Percentiles rank a stretch among this genome's conserved stretches.
These are phyloP conservation scores for Colletotrichum australisinense DNA, from an alignment of 2,329 filamentous ascomycete species.

Conservation along the genomic window DNA sequence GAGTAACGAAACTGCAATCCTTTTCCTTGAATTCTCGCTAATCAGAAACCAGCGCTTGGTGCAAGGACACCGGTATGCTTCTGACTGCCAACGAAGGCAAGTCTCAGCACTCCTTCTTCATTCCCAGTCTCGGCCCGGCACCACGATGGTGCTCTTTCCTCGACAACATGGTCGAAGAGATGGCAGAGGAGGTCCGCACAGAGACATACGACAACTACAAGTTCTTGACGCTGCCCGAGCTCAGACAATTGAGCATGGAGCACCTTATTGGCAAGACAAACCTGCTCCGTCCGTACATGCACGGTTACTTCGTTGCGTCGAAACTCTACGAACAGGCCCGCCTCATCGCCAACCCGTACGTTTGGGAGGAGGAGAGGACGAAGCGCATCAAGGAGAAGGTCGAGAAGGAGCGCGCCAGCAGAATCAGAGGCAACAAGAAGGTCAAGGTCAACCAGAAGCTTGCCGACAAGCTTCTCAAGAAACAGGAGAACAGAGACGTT, in stretches of 20 bases:
- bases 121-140: conserved; percentile 91
- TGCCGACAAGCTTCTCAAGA: conserved; percentile 79
- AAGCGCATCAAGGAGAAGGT: conserved; percentile 96
- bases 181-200: conserved; percentile 84
- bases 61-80: conserved; percentile 92
- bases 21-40: neutral
- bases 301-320: conserved; percentile 97
- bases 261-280: conserved; percentile 93
- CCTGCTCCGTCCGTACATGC: conserved; percentile 95
- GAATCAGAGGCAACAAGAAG: conserved; percentile 95
- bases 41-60: conserved; percentile 71
- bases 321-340: conserved; percentile 95
- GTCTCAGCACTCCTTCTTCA: conserved; percentile 94
- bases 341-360: conserved; percentile 91
- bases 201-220: conserved; percentile 99
- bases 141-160: conserved; percentile 97
- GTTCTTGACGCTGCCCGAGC: conserved; percentile 89
- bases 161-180: conserved; percentile 97
- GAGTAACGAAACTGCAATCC: neutral
- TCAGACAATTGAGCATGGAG: conserved; percentile 85
- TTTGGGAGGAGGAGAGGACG: conserved; percentile 90
- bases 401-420: conserved; percentile 93
- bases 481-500: conserved; percentile 69
- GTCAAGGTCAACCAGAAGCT: conserved; percentile 93
- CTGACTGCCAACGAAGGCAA: conserved; percentile 96